These are phyloP conservation scores for Trichopus zeylanicus DNA, from an alignment of 116 monocot species.

Conservation along the genomic window DNA sequence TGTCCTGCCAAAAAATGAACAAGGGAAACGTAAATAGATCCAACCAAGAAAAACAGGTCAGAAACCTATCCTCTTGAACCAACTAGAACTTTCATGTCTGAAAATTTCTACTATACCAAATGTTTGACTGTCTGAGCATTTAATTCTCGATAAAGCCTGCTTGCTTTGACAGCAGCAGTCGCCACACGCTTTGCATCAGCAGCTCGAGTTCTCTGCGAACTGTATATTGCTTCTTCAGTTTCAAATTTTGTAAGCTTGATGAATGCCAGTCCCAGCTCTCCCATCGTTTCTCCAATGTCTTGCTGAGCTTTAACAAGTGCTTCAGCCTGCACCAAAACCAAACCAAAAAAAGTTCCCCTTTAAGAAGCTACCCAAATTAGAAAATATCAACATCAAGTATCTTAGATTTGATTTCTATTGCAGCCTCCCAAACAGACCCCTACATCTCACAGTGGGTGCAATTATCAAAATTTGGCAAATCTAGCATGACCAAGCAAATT, in stretches of 20 bases:
- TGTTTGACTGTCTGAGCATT: conserved; percentile 74
- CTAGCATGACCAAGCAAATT: neutral
- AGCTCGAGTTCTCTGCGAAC: conserved; percentile 66
- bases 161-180: conserved; percentile 77
- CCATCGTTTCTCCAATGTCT: conserved; percentile 77
- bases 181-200: conserved; percentile 48
- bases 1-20: conserved; percentile 48
- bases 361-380: neutral
- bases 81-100: conserved; percentile 2
- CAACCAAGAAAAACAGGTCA: neutral
- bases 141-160: conserved; percentile 71
- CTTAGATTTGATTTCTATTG: neutral
- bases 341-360: neutral
- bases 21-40: neutral
- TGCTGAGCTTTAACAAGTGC: conserved; percentile 80
- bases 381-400: neutral
- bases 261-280: conserved; percentile 75
- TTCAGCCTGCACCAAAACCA: conserved; percentile 53
- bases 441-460: too few relatives aligned
- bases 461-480: too few relatives aligned
- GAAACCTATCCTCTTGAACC: neutral
- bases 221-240: conserved; percentile 52
- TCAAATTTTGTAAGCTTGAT: conserved; percentile 92
- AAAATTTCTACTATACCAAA: conserved; percentile 44
- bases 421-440: neutral